Evolutionary conservation across 1,284 basidiomycete species (phyloP).

Genomic region (Polyporus tsugae): DNA sequence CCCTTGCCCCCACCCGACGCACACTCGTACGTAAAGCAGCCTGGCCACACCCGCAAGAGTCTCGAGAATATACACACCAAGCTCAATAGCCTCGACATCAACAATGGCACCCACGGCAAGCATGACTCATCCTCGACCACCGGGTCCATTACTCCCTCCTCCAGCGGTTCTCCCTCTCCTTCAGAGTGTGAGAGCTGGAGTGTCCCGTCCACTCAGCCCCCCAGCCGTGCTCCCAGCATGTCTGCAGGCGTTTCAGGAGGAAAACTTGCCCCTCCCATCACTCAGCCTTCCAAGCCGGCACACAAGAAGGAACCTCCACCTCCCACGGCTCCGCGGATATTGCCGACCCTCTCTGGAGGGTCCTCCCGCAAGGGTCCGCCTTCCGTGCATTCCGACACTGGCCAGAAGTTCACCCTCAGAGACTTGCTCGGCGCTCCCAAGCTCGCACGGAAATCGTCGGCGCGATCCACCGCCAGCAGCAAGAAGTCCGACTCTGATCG

Average conservation of each 20-base stretch:
- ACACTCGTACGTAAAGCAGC: slow-evolving; percentile 59
- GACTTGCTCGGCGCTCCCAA: slow-evolving; percentile 79
- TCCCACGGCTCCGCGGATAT: slow-evolving; percentile 40
- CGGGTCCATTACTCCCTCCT: slow-evolving; percentile 48
- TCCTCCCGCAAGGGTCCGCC: slow-evolving; percentile 41
- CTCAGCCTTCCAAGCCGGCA: slow-evolving; percentile 36
- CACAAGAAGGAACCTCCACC: slow-evolving; percentile 36
- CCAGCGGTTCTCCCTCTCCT: slow-evolving; percentile 54
- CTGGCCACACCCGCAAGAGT: slow-evolving; percentile 58
- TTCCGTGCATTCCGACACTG: slow-evolving; percentile 63
- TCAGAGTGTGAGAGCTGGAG: slow-evolving; percentile 70
- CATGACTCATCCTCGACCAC: slow-evolving; percentile 44
- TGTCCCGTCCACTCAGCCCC: slow-evolving; percentile 66
- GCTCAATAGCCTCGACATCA: slow-evolving; percentile 26
- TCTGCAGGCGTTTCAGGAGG: slow-evolving; percentile 61
- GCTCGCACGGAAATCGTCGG: slow-evolving; percentile 74
- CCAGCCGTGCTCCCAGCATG: slow-evolving; percentile 55
- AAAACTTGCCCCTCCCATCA: slow-evolving; percentile 43
- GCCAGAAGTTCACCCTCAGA: slow-evolving; percentile 84
- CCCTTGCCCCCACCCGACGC: slow-evolving; percentile 66
- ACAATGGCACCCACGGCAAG: slow-evolving; percentile 38
- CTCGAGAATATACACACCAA: slow-evolving; percentile 45
- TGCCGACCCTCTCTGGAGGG: slow-evolving; percentile 40
- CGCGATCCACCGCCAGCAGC: slow-evolving; percentile 70
- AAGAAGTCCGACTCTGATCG: slow-evolving; percentile 76